Conservation (phyloP, 2,329 filamentous ascomycete genomes). For the Aspergillus ruber region DNA sequence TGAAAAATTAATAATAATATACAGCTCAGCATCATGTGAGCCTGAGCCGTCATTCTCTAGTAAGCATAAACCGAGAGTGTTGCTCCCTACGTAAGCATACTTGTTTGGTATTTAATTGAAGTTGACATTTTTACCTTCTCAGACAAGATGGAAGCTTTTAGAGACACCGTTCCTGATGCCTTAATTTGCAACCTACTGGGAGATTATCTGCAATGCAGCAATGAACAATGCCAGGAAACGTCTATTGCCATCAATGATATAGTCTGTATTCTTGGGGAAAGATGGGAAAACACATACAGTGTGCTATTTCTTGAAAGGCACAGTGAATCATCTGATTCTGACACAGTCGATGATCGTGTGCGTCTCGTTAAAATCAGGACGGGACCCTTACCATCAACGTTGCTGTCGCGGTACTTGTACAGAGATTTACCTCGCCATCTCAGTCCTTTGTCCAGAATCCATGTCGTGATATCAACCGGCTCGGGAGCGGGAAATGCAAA, state of each 20-base stretch:
- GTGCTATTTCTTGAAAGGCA: constrained; percentile 18
- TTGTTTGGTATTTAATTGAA: not conserved
- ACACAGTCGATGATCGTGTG: constrained; percentile 1
- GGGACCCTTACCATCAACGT: constrained; percentile 8
- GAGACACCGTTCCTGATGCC: not conserved
- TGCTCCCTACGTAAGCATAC: no score
- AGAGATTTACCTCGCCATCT: constrained; percentile 18
- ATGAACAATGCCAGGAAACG: constrained; percentile 7
- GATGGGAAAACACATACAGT: constrained; percentile 6
- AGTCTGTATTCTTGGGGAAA: constrained; percentile 15
- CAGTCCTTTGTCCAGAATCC: constrained; percentile 20
- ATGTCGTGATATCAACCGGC: constrained; percentile 61
- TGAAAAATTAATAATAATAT: no score
- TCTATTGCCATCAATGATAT: constrained; percentile 17
- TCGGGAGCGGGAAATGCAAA: constrained; percentile 58
- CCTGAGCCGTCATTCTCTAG: no score
- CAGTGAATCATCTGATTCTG: not conserved
- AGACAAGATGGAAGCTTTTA: not conserved
- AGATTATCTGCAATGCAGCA: constrained; percentile 13
- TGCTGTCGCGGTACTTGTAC: constrained; percentile 12
- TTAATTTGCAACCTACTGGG: constrained; percentile 5
- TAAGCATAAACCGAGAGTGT: no score
- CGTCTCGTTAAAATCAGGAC: constrained; percentile 14
- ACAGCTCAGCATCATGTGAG: no score
- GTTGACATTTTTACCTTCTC: not conserved